Base-by-base conservation (phyloP, 73 alveolate genomes). In the Paramecium bursaria region DNA sequence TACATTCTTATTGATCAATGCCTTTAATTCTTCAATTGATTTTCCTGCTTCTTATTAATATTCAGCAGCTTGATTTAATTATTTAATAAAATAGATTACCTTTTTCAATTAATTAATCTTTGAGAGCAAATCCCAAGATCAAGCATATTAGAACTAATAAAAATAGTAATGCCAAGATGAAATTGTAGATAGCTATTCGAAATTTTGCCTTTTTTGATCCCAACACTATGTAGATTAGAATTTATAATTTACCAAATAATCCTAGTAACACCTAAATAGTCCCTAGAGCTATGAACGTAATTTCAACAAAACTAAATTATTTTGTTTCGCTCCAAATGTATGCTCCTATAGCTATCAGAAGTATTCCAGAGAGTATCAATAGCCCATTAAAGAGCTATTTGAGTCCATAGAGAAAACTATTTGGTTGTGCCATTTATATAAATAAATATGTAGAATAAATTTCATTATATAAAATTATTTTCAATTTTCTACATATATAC, bases 391-490 rank as follows among this genome's bases (percentile, higher is more conserved):
- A 67, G 44, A 67, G 44, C 22, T 67, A 29, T 14, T 67, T 67
- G 42, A n/a, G n/a, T n/a, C n/a, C n/a, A n/a, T n/a, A n/a, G n/a
- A n/a, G n/a, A n/a, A n/a, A n/a, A n/a, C n/a, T n/a, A n/a, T n/a
- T n/a, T n/a, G n/a, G n/a, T n/a, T n/a, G n/a, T n/a, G n/a, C n/a
- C n/a, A n/a, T n/a, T n/a, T n/a, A n/a, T n/a, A n/a, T n/a, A n/a
- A n/a, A n/a, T n/a, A n/a, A n/a, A n/a, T n/a, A n/a, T n/a, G n/a
- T 39, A 39, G 11, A 7, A 57, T 57, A 31, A 39, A 44, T 39
- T 39, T 67, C 82, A 67, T 67, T 67, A 67, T 21, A 42, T 25
- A 5, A 31, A 39, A 67, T 67, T 47, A 67, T 67, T 67, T 67
- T 67, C 15, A 67, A 19, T 42, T 67, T 57, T 67, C 44, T 67